A percentile compares a stretch with the other conserved stretches of the same genome.
Conservation (phyloP, 2,329 filamentous ascomycete genomes). For the Trichoderma sp. region DNA sequence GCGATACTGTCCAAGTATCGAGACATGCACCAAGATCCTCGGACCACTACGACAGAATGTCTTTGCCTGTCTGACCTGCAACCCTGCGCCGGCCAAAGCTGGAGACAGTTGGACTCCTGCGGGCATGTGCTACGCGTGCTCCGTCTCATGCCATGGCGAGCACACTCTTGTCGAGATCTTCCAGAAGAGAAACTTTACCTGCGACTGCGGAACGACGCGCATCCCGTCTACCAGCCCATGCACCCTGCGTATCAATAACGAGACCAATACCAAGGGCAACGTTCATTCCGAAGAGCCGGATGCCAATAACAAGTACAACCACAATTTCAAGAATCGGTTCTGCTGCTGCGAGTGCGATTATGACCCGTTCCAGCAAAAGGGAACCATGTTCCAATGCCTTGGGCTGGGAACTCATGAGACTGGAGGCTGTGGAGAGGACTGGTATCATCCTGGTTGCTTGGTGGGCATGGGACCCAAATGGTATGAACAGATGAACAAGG, state of each 20-base stretch:
- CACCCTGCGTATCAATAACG: conserved; percentile 69
- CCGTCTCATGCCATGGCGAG: conserved; percentile 93
- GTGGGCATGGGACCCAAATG: conserved; percentile 77
- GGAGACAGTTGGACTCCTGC: conserved; percentile 60
- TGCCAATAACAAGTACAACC: conserved; percentile 82
- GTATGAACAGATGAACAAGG: conserved; percentile 57
- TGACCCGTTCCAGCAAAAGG: conserved; percentile 84
- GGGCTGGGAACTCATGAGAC: conserved; percentile 77
- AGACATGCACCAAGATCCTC: conserved; percentile 87
- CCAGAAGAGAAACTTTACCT: conserved; percentile 91
- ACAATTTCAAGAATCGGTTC: conserved; percentile 92
- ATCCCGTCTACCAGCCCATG: conserved; percentile 72
- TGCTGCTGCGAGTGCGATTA: conserved; percentile 89
- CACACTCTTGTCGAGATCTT: conserved; percentile 95
- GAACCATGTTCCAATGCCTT: conserved; percentile 97
- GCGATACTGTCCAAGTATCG: conserved; percentile 67
- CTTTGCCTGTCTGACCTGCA: conserved; percentile 93
- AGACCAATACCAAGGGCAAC: conserved; percentile 72
- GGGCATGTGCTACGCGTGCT: conserved; percentile 94
- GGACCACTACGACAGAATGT: conserved; percentile 84
- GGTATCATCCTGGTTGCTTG: conserved; percentile 94
- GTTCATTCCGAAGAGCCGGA: conserved; percentile 76
- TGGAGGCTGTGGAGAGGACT: conserved; percentile 93
- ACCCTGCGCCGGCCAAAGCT: conserved; percentile 68
- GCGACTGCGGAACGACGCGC: conserved; percentile 90